phyloP scores from a whole-genome alignment of 257 asterid species.

The Nicotiana undulata region DNA sequence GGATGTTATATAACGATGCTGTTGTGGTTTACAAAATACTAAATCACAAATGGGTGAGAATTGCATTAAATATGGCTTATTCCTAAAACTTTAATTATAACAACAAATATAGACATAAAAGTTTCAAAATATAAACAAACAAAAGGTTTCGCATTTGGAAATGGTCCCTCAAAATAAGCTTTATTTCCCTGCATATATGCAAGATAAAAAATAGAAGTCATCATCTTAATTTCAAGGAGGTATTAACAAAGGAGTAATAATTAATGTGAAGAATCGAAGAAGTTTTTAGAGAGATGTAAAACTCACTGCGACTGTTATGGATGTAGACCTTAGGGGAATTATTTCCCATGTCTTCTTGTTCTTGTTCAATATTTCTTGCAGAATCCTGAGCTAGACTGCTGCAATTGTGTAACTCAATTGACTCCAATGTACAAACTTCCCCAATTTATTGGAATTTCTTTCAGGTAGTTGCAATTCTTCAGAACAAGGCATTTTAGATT shows the following conservation, averaged over 20 bases:
- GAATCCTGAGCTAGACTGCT: not conserved
- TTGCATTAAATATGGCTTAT: not conserved
- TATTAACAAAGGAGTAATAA: not conserved
- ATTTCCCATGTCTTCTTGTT: not conserved
- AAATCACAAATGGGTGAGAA: not conserved
- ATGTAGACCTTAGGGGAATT: constrained; percentile 10
- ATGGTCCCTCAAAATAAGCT: not conserved
- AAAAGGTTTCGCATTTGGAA: not conserved
- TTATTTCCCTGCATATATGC: not conserved
- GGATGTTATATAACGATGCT: too few species aligned
- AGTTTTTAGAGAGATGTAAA: not conserved
- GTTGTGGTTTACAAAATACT: not conserved
- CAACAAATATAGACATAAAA: not conserved
- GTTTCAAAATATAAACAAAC: not conserved
- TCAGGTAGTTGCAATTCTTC: not conserved
- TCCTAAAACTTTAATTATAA: not conserved
- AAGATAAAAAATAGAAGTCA: too few species aligned
- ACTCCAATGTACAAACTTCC: not conserved
- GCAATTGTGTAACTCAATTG: not conserved
- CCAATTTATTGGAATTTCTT: not conserved
- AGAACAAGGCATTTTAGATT: not conserved
- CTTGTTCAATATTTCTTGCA: not conserved
- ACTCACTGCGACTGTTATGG: not conserved
- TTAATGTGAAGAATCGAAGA: not conserved
- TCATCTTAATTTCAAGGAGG: too few species aligned